phyloP scores from a whole-genome alignment of 768 basidiomycete genomes.

The Naganishia onofrii region DNA sequence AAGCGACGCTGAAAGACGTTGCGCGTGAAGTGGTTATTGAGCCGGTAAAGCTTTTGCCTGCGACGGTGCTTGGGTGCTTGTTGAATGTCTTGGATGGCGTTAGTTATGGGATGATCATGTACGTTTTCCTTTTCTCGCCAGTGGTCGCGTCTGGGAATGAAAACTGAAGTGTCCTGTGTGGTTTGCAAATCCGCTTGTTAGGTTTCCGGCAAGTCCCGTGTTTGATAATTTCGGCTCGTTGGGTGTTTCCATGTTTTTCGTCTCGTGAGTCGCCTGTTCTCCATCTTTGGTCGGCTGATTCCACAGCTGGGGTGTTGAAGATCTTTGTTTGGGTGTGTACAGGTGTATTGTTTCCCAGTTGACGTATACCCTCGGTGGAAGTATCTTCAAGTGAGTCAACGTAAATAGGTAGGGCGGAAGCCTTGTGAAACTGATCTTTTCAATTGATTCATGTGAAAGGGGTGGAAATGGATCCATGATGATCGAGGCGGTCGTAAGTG shows the following conservation, averaged over 20 bases:
- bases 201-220: slow-evolving; percentile 79
- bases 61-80: slow-evolving; percentile 76
- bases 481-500: slow-evolving; percentile 86
- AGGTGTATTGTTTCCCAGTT: slow-evolving; percentile 77
- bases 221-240: slow-evolving; percentile 78
- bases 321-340: slow-evolving; percentile 3
- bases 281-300: slow-evolving; percentile 30
- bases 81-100: slow-evolving; percentile 92
- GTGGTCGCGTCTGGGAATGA: neutral
- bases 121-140: slow-evolving; percentile 23
- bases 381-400: slow-evolving; percentile 66
- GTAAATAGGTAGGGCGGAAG: neutral
- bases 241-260: slow-evolving; percentile 94
- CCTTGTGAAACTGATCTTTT: neutral
- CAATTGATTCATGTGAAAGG: neutral
- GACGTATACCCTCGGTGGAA: slow-evolving; percentile 79
- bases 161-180: neutral
- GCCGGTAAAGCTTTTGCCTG: slow-evolving; percentile 60
- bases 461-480: slow-evolving; percentile 61
- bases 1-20: slow-evolving; percentile 43
- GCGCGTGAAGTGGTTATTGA: slow-evolving; percentile 39
- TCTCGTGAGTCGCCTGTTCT: slow-evolving; percentile 60
- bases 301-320: neutral
- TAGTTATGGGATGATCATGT: slow-evolving; percentile 79
- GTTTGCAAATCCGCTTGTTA: slow-evolving; percentile 57